Conservation (phyloP, 306 rosid species). For the Fagus crenata region DNA sequence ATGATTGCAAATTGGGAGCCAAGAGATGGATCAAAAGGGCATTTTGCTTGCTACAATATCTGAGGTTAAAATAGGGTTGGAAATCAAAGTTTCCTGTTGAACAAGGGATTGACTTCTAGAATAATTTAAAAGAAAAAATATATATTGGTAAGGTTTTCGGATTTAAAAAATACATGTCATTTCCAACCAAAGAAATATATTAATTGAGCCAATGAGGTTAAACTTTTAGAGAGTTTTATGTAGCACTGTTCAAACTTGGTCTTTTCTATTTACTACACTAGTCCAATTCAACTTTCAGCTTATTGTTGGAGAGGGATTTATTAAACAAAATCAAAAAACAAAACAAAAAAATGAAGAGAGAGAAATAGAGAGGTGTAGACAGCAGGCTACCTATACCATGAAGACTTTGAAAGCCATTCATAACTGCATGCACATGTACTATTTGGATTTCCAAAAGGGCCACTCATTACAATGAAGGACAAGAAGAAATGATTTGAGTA, state of each 20-base stretch:
- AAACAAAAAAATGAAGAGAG: neutral
- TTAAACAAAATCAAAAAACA: too few species aligned
- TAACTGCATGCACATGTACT: constrained; percentile 8
- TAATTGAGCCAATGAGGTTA: too few species aligned
- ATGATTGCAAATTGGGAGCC: neutral
- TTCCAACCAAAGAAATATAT: too few species aligned
- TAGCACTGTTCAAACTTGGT: neutral
- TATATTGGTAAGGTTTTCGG: neutral
- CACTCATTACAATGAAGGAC: neutral
- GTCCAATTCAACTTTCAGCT: neutral
- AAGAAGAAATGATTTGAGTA: constrained; percentile 18
- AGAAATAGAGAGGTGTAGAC: neutral
- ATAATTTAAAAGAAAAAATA: neutral
- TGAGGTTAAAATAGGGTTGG: neutral
- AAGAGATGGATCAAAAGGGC: neutral
- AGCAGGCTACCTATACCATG: neutral
- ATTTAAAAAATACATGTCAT: neutral
- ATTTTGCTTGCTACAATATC: neutral
- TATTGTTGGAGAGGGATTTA: neutral
- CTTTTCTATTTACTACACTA: too few species aligned
- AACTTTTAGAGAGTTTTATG: neutral
- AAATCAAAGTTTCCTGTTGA: neutral
- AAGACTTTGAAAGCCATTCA: constrained; percentile 25
- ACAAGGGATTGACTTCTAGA: neutral
- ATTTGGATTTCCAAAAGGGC: constrained; percentile 24